phyloP scores from a whole-genome alignment of 1,139 yeast genomes.

The Meyerozyma athensensis region DNA sequence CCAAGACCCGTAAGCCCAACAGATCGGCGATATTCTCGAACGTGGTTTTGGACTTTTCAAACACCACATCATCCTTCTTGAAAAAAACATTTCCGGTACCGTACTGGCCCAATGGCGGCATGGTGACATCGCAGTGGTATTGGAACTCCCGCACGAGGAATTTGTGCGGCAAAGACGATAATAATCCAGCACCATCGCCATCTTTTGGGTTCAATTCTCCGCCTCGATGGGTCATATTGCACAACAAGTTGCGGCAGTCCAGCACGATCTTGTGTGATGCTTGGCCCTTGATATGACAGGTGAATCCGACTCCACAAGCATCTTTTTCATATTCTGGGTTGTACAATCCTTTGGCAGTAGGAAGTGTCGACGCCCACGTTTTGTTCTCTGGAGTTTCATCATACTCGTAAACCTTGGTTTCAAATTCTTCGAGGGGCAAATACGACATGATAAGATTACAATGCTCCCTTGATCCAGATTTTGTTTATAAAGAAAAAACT shows the following conservation, averaged over 20 bases:
- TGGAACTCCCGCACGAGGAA: constrained; percentile 82
- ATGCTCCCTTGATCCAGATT: background rate
- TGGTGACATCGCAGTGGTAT: constrained; percentile 51
- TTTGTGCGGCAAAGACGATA: constrained; percentile 87
- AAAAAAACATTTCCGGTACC: constrained; percentile 94
- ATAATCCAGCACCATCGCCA: constrained; percentile 98
- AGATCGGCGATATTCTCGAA: constrained; percentile 77
- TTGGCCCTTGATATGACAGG: constrained; percentile 87
- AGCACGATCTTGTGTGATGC: constrained; percentile 89
- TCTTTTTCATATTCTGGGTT: constrained; percentile 94
- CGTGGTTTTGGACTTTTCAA: constrained; percentile 63
- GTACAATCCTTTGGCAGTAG: constrained; percentile 83
- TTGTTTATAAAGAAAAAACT: background rate
- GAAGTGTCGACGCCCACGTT: constrained; percentile 91
- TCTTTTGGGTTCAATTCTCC: constrained; percentile 96
- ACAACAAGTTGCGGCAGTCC: constrained; percentile 80
- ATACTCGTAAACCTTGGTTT: constrained; percentile 50
- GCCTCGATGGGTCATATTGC: constrained; percentile 99
- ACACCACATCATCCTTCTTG: constrained; percentile 68
- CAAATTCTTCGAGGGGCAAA: constrained; percentile 38
- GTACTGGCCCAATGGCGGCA: constrained; percentile 81
- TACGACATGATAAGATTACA: constrained; percentile 20
- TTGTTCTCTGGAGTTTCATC: constrained; percentile 74
- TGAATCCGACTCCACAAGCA: constrained; percentile 98
- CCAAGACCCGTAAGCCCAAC: constrained; percentile 77